A percentile compares a stretch with the other conserved stretches of the same genome.
These are phyloP conservation scores for Yarrowia galli DNA, from an alignment of 1,139 yeast genomes.

Conservation along the genomic window DNA sequence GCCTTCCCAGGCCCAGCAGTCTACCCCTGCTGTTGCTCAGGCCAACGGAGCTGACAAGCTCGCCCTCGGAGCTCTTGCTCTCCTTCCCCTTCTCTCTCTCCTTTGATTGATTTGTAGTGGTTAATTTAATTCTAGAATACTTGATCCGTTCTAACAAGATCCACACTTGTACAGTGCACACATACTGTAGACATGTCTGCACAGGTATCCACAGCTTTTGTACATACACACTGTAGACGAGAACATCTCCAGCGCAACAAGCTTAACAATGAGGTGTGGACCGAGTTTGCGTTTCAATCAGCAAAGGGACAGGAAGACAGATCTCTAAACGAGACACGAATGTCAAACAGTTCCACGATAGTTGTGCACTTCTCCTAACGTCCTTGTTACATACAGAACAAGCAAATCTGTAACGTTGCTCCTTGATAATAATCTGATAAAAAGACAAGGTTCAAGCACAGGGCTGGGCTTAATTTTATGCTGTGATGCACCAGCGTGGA, in stretches of 20 bases:
- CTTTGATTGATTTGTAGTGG: neutral
- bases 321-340: too few relatives aligned
- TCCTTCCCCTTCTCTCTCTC: constrained; percentile 13
- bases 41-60: constrained; percentile 20
- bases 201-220: too few relatives aligned
- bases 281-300: too few relatives aligned
- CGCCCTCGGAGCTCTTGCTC: constrained; percentile 9
- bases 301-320: too few relatives aligned
- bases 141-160: too few relatives aligned
- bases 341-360: too few relatives aligned
- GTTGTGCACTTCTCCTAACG: too few relatives aligned
- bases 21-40: constrained; percentile 15
- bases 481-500: constrained; percentile 1
- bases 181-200: too few relatives aligned
- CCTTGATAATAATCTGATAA: neutral
- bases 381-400: neutral
- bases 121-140: neutral
- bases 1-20: constrained; percentile 19
- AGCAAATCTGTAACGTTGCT: neutral
- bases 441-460: neutral
- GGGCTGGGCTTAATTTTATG: constrained; percentile 2
- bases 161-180: too few relatives aligned
- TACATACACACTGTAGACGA: too few relatives aligned
- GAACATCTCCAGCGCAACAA: too few relatives aligned
- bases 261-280: too few relatives aligned